Conservation (phyloP, 2,329 filamentous ascomycete species). For the Colletotrichum coccodes region DNA sequence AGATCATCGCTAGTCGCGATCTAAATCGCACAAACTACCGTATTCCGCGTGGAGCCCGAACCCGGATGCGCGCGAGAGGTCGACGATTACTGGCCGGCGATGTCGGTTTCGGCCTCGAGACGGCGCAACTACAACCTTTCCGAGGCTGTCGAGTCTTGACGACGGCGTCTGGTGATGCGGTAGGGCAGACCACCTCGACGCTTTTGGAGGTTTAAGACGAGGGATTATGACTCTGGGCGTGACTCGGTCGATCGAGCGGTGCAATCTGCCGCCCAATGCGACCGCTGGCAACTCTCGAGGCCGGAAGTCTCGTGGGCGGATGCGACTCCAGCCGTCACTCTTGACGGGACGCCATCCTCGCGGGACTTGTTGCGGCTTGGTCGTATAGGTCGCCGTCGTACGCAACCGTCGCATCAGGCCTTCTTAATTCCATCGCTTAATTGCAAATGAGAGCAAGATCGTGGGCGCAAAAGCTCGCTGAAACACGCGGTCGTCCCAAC, state of each 20-base stretch:
- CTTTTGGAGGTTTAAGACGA: neutral
- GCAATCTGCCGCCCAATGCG: neutral
- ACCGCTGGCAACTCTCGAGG: neutral
- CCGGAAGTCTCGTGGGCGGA: too few relatives aligned
- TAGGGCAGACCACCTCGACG: neutral
- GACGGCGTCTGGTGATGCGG: neutral
- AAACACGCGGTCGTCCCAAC: constrained; percentile 7
- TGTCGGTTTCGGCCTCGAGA: neutral
- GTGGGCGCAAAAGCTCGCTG: constrained; percentile 6
- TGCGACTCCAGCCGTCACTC: neutral
- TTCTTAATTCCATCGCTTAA: neutral
- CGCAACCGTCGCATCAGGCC: neutral
- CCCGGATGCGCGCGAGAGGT: neutral
- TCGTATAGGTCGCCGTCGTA: neutral
- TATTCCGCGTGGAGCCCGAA: neutral
- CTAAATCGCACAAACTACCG: neutral
- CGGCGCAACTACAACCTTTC: neutral
- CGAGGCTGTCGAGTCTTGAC: too few relatives aligned
- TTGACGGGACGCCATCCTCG: neutral
- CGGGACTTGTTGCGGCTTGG: neutral
- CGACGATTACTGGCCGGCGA: neutral
- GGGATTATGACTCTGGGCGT: neutral
- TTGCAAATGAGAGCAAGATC: neutral
- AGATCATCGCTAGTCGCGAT: neutral
- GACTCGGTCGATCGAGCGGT: neutral